Percentiles rank a stretch among this genome's conserved stretches.
Conservation (phyloP, 2,329 filamentous ascomycete genomes). For the Fusarium sororula region DNA sequence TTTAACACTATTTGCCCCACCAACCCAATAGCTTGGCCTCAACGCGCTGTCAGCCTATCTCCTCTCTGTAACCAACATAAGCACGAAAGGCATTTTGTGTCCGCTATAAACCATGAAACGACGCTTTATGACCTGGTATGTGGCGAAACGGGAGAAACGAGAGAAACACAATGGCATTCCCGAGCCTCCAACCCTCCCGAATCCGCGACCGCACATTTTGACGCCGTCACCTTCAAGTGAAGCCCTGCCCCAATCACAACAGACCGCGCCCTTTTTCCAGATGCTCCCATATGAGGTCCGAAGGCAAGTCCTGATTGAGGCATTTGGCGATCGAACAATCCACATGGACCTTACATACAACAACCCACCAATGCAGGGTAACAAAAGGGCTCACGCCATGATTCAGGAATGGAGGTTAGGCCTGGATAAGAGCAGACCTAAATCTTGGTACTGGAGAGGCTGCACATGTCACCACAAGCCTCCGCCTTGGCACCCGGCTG, state of each 20-base stretch:
- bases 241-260: not conserved
- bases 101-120: not conserved
- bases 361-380: not conserved
- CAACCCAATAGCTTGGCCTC: no score
- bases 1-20: no score
- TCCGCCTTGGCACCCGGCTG: not conserved
- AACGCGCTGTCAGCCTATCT: no score
- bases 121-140: not conserved
- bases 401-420: not conserved
- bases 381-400: not conserved
- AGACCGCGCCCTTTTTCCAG: not conserved
- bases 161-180: not conserved
- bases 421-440: not conserved
- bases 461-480: not conserved
- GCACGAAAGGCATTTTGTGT: no score
- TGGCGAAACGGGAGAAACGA: not conserved
- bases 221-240: not conserved
- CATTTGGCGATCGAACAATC: not conserved
- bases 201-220: not conserved
- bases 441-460: not conserved
- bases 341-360: not conserved
- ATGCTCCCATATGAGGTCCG: not conserved
- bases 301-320: not conserved
- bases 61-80: not conserved
- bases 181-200: not conserved